phyloP scores from a whole-genome alignment of 2,329 filamentous ascomycete species.

The Bipolaris gigantea region DNA sequence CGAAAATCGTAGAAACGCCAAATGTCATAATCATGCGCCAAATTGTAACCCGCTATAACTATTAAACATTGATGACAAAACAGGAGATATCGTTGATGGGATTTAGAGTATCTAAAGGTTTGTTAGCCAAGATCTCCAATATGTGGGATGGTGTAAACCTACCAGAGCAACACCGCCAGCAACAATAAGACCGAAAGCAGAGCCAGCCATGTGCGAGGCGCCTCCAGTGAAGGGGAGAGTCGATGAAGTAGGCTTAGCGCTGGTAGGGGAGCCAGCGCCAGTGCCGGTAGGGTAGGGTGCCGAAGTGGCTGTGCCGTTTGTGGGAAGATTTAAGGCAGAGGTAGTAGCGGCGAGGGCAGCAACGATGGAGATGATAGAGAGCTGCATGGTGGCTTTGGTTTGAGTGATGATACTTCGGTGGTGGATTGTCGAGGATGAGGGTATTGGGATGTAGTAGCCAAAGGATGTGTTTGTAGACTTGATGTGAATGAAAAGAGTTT shows the following conservation, averaged over 20 bases:
- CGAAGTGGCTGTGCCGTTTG: constrained; percentile 29
- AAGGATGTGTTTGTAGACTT: not conserved
- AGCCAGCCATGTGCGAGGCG: constrained; percentile 29
- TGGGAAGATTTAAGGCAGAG: constrained; percentile 27
- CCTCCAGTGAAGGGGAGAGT: constrained; percentile 34
- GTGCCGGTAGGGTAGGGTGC: constrained; percentile 33
- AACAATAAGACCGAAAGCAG: constrained; percentile 32
- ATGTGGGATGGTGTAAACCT: constrained; percentile 4
- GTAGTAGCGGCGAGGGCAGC: constrained; percentile 33
- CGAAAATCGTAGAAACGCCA: constrained; percentile 2
- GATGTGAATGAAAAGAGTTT: too few relatives aligned
- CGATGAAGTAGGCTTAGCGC: constrained; percentile 18
- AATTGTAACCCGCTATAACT: constrained; percentile 1
- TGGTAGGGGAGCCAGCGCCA: constrained; percentile 17
- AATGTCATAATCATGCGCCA: constrained; percentile 7
- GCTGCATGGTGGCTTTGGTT: constrained; percentile 32
- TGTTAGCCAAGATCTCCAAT: constrained; percentile 6
- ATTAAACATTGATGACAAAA: constrained; percentile 6
- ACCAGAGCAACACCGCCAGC: constrained; percentile 40
- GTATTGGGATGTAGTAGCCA: not conserved
- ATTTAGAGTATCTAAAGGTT: constrained; percentile 12
- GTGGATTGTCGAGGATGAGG: not conserved
- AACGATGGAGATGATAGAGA: constrained; percentile 33
- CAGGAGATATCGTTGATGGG: not conserved
- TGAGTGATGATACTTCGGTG: constrained; percentile 5